A percentile compares a stretch with the other conserved stretches of the same genome.
phyloP scores from a whole-genome alignment of 805 yeast genomes.

The Pichia exigua region DNA sequence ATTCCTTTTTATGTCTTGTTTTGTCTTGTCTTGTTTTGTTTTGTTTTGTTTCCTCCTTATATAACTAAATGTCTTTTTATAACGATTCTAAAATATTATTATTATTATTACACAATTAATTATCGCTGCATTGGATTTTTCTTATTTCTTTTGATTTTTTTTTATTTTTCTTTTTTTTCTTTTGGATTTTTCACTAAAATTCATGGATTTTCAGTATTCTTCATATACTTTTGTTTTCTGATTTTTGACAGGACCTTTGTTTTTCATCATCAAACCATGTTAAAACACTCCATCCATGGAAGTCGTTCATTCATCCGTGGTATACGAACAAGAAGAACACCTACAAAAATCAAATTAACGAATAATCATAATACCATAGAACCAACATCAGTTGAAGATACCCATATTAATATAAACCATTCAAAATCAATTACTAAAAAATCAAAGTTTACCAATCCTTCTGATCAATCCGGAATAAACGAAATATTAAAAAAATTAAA shows the following conservation, averaged over 20 bases:
- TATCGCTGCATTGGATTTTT: no score
- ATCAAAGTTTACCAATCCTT: not conserved
- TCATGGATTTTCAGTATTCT: not conserved
- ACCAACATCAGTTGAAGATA: not conserved
- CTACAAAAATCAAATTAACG: not conserved
- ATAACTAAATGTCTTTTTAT: not conserved
- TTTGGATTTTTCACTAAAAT: no score
- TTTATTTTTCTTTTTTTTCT: no score
- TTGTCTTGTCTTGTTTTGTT: not conserved
- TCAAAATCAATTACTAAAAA: not conserved
- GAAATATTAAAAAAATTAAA: conserved; percentile 4
- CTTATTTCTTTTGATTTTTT: no score
- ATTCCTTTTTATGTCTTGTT: not conserved
- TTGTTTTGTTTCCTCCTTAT: not conserved
- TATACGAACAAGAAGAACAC: not conserved
- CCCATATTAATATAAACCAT: no score
- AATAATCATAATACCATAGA: not conserved
- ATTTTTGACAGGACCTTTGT: no score
- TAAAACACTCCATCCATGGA: not conserved
- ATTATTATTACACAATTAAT: no score
- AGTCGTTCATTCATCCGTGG: not conserved
- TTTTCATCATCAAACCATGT: not conserved
- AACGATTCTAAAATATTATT: no score
- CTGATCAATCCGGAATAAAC: not conserved
- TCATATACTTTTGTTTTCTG: no score